Base-by-base conservation (phyloP, 2,329 filamentous ascomycete species). In the Penicillium olsonii region DNA sequence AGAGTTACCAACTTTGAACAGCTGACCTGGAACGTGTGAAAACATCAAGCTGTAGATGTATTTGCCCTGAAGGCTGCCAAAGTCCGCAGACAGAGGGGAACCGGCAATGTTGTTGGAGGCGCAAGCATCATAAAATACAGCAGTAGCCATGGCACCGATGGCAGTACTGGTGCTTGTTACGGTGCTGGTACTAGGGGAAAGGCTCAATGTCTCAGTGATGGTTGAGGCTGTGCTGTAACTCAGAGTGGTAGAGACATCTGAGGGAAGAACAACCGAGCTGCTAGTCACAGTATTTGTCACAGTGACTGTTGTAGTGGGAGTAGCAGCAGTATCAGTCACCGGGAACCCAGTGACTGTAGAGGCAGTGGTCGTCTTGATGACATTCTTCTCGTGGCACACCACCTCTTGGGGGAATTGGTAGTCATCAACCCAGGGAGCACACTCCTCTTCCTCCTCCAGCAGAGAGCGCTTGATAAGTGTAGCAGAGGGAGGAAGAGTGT, bases 221-320 rank as follows among this genome's bases (percentile, higher is more conserved):
- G 43, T 47, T n/a, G 43, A 47, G 24, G 48, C 47, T n/a, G 38
- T 39, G 24, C 38, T 47, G 43, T 37, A 46, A 38, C 43, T 51
- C 15, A 51, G 22, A 24, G 48, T 51, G 26, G 48, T 47, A 11
- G 48, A 51, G 18, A 51, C 48, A 29, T 51, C 48, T 3, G 38
- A 31, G n/a, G 48, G 48, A 18, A 51, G 12, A n/a, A 45, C 26
- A 6, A 50, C 37, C 2, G 42, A 45, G 48, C 15, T 45, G 9
- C 27, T 45, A 14, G 42, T 50, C 26, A 51, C 42, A 14, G 43
- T 51, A 15, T 18, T 42, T 17, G 43, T 51, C 31, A 38, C 29
- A 5, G 42, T 45, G 20, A 50, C 42, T 5, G 42, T 50, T 19
- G 48, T 50, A 9, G 29, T 39, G 34, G 48, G 27, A 5, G 20